Base-by-base conservation (phyloP, 192 early-diverging fungal species). In the Linnemannia zychae region DNA sequence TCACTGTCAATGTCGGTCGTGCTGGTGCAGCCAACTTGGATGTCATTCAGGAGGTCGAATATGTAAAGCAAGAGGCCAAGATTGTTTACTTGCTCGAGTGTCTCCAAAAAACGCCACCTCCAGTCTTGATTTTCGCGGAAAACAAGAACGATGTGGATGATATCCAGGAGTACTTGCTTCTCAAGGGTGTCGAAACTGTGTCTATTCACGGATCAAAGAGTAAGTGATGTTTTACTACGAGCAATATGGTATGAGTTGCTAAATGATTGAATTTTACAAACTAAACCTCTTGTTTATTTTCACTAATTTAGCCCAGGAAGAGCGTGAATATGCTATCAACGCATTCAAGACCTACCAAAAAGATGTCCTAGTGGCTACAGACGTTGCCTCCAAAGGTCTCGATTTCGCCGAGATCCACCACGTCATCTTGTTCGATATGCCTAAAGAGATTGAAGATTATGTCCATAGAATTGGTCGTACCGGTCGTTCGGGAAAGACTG, bases 111-210 rank as follows among this genome's bases (percentile, higher is more conserved):
- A 99, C 97, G 3, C 92, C 97, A 65, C 98, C 98, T 13, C 98
- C 98, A 7, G 95, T 98, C 0, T 88, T 99, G 36, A 95, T 99
- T 44, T 99, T 99, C 93, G 97, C 98, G 16, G 98, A 99, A 76
- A 99, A 99, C 89, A 98, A 99, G 71, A 96, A 98, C 88, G 98
- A 99, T 86, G 98, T 99, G 11, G 98, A 99, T 78, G 98, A 99
- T 86, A 99, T 99, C 52, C 96, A 98, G 74, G 98, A 99, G 84
- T 99, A 98, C 75, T 84, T 99, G 34, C 90, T 99, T 70, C 81
- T 98, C 38, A 99, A 99, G 79, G 97, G 97, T 28, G 97, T 99
- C 9, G 97, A 98, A 77, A 94, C 95, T 0, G 97, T 97, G 7
- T 96, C 96, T 1, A 98, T 99, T 73, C 98, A 99, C 77, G 98